Percentiles rank a stretch among this genome's conserved stretches.
These are phyloP conservation scores for Fonsecaea monophora DNA, from an alignment of 2,329 filamentous ascomycete species.

Conservation along the genomic window DNA sequence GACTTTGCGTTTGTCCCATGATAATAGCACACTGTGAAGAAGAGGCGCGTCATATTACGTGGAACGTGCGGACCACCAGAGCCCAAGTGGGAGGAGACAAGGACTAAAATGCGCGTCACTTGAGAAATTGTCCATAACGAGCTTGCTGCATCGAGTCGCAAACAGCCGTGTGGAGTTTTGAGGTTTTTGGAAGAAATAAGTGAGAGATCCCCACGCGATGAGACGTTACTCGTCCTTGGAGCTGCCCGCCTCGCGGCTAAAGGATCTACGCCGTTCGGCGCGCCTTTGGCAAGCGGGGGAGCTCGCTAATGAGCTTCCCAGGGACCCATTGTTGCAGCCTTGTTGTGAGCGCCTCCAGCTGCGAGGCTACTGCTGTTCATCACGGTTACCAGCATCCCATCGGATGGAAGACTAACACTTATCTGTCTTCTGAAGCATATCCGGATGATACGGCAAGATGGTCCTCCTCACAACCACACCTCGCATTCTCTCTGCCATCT, in stretches of 20 bases:
- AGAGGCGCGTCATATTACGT: slow-evolving; percentile 5
- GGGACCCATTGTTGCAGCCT: background rate
- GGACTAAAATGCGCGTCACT: background rate
- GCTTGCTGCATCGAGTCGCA: background rate
- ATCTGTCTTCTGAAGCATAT: background rate
- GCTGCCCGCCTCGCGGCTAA: background rate
- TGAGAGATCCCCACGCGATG: slow-evolving; percentile 2
- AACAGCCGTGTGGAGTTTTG: background rate
- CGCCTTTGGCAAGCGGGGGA: background rate
- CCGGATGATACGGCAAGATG: slow-evolving; percentile 42
- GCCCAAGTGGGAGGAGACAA: background rate
- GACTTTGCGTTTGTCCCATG: slow-evolving; percentile 36
- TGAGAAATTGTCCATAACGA: background rate
- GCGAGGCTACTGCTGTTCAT: background rate
- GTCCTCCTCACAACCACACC: slow-evolving; percentile 52
- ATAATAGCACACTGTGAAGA: background rate
- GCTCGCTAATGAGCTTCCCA: background rate
- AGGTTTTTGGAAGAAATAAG: slow-evolving; percentile 1
- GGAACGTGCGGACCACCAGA: background rate
- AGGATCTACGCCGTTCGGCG: background rate
- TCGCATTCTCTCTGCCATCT: slow-evolving; percentile 49
- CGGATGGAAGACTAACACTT: background rate
- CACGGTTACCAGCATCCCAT: background rate
- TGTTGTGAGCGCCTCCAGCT: background rate
- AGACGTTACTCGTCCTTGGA: too few species aligned